These are phyloP conservation scores for Neofusicoccum sp. DNA, from an alignment of 2,329 filamentous ascomycete genomes.

Conservation along the genomic window DNA sequence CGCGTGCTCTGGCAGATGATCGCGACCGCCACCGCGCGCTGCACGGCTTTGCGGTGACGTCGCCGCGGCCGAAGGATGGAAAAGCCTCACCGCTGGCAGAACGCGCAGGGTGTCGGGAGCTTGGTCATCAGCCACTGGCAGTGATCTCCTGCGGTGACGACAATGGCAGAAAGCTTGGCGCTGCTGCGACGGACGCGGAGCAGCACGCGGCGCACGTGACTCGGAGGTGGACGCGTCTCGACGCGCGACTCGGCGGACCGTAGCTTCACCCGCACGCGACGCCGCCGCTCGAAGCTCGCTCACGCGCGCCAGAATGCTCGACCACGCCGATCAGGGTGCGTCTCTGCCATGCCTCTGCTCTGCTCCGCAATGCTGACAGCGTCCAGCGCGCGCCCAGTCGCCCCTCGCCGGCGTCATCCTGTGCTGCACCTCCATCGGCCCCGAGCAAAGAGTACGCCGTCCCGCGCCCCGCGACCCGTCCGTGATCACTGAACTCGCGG, in stretches of 20 bases:
- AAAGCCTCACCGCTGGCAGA: not conserved
- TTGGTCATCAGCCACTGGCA: not conserved
- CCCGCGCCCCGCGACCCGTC: conserved; percentile 2
- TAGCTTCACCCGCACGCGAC: conserved; percentile 5
- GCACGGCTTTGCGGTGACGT: not conserved
- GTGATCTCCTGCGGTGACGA: conserved; percentile 8
- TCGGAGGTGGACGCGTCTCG: conserved; percentile 7
- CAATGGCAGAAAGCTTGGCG: conserved; percentile 6
- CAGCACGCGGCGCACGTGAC: not conserved
- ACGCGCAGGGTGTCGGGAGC: not conserved
- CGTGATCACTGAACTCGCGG: conserved; percentile 10
- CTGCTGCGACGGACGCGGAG: not conserved
- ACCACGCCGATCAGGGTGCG: conserved; percentile 32
- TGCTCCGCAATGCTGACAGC: conserved; percentile 19
- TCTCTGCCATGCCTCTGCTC: not conserved
- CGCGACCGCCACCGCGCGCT: not conserved
- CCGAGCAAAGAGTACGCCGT: conserved; percentile 69
- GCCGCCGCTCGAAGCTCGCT: not conserved
- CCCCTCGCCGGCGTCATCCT: conserved; percentile 64
- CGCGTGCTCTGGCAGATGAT: not conserved
- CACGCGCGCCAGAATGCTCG: conserved; percentile 19
- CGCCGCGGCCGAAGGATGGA: not conserved
- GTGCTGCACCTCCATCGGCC: conserved; percentile 82
- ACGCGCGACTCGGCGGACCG: not conserved
- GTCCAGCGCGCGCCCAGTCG: conserved; percentile 32